Conservation (phyloP, 805 yeast species). For the Saccharomyces cerevisiae region DNA sequence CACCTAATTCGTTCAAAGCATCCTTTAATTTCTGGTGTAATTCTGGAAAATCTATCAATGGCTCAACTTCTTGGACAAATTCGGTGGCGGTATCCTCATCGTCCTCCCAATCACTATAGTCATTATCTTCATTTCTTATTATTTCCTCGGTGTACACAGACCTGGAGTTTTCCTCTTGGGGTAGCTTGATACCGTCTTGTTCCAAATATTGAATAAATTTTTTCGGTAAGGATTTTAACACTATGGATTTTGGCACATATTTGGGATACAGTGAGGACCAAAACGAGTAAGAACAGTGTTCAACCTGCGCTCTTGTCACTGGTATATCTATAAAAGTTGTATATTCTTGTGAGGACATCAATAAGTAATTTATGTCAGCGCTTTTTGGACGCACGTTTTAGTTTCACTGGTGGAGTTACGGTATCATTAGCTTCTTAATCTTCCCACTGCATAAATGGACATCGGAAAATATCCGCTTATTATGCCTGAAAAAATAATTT, state of each 20-base stretch:
- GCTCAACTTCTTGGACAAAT: constrained; percentile 28
- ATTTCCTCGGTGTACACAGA: constrained; percentile 30
- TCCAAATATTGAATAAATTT: constrained; percentile 52
- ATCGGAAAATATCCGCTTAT: neutral
- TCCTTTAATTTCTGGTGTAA: constrained; percentile 47
- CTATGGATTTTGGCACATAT: constrained; percentile 41
- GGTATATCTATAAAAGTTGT: constrained; percentile 16
- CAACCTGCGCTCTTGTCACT: constrained; percentile 36
- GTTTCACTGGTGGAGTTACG: neutral
- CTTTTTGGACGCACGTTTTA: neutral
- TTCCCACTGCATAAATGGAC: neutral
- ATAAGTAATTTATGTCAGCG: neutral
- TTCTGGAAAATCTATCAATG: constrained; percentile 45
- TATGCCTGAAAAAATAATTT: neutral
- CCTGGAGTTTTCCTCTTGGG: constrained; percentile 34
- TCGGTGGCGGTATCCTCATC: constrained; percentile 24
- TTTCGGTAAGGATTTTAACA: constrained; percentile 51
- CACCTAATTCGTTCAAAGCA: constrained; percentile 42
- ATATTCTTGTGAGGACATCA: constrained; percentile 11
- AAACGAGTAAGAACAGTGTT: constrained; percentile 45
- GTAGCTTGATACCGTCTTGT: constrained; percentile 61
- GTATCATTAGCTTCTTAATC: neutral
- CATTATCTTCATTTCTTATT: constrained; percentile 45
- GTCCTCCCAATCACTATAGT: constrained; percentile 69
- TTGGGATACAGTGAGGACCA: constrained; percentile 52